Base-by-base conservation (phyloP, 176 grass and related monocot species). In the Oryza brachyantha region DNA sequence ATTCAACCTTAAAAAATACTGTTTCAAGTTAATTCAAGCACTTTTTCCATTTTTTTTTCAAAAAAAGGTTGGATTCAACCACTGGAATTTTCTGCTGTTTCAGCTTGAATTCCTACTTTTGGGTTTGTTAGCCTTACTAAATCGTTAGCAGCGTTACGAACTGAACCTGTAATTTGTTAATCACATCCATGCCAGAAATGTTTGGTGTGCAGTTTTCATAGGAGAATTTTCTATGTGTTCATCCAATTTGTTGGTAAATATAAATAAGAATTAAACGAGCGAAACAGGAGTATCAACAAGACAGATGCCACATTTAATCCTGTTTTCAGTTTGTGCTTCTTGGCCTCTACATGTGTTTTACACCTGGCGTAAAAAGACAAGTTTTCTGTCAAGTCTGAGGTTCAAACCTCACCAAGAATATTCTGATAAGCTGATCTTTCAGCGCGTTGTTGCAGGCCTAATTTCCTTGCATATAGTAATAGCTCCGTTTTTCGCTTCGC, bases 341-440 rank as follows among this genome's bases (percentile, higher is more conserved):
- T 54, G 50, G 36, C 54, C 21, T 13, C 25, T 14, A 29, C 16
- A 25, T 41, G 35, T 73, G 25, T 35, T 59, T 3, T 21, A 5
- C 48, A 32, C 67, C 10, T 45, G 28, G 13, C 28, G 10, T 43
- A 22, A 73, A 59, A 65, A 37, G 35, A 58, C 60, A 78, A 73
- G n/a, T 36, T 87, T 87, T 2, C 74, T 68, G 38, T 68, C 61
- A 68, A 52, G 1, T 83, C 79, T 57, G 21, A 35, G 36, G 36
- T 79, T 67, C 19, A 83, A 73, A 61, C 16, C 29, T 19, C 29
- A 66, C 13, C 0, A 2, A 29, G 39, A 74, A 88, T 83, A 83
- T 79, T 50, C 80, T 79, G 68, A 79, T 40, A 21, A 16, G 39
- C 68, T 78, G 67, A 79, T 66, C 75, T 83, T 73, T 88, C 61